phyloP scores from a whole-genome alignment of 2,329 filamentous ascomycete species.

The Penicillium glabrum region DNA sequence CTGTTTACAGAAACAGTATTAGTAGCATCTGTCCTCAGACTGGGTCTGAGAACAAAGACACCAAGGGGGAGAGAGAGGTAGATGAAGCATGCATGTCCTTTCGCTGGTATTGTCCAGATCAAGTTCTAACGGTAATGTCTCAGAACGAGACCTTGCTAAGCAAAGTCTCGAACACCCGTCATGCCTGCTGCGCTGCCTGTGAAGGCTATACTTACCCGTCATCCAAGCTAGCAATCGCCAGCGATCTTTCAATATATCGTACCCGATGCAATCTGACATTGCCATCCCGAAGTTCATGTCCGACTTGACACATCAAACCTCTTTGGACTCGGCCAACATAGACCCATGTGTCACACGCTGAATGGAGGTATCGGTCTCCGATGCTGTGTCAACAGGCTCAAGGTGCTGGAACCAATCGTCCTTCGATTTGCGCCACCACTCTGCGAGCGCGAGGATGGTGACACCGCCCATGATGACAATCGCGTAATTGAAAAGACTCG shows the following conservation, averaged over 20 bases:
- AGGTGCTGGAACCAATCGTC: slow-evolving; percentile 22
- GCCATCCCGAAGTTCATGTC: not conserved
- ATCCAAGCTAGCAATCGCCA: not conserved
- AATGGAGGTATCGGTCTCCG: slow-evolving; percentile 7
- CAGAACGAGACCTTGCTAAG: slow-evolving; percentile 32
- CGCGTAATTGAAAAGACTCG: slow-evolving; percentile 32
- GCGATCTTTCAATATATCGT: not conserved
- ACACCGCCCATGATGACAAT: slow-evolving; percentile 48
- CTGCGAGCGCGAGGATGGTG: slow-evolving; percentile 27
- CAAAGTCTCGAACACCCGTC: slow-evolving; percentile 26
- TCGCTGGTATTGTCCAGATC: slow-evolving; percentile 98
- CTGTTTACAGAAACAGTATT: slow-evolving; percentile 15
- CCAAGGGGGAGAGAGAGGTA: slow-evolving; percentile 5
- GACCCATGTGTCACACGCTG: slow-evolving; percentile 1
- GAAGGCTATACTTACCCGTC: slow-evolving; percentile 15
- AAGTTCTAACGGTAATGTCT: slow-evolving; percentile 92
- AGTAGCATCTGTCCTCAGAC: slow-evolving; percentile 14
- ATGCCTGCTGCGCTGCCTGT: slow-evolving; percentile 15
- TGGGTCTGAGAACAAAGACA: slow-evolving; percentile 4
- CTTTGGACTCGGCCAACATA: not conserved
- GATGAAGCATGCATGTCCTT: slow-evolving; percentile 60
- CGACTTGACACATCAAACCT: slow-evolving; percentile 4
- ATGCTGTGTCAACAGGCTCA: slow-evolving; percentile 10
- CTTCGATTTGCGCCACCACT: slow-evolving; percentile 25
- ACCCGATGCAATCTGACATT: not conserved